Conservation (phyloP, 495 filamentous ascomycete genomes). For the Cladorrhinum samala region DNA sequence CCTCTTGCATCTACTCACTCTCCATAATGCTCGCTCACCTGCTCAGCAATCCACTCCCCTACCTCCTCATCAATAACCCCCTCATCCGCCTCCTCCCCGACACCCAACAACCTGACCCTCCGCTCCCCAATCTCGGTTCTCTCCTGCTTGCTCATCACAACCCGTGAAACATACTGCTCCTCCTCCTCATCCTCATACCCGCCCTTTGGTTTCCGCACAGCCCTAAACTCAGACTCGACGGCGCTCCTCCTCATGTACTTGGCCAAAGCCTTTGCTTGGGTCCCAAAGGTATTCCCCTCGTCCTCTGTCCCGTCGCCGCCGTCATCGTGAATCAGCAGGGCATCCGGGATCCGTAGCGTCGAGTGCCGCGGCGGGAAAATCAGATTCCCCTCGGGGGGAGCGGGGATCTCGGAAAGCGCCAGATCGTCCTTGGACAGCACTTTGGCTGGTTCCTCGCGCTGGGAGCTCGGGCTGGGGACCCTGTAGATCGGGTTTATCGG, state of each 20-base stretch:
- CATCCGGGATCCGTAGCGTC: conserved; percentile 31
- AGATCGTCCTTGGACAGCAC: neutral
- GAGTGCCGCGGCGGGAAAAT: conserved; percentile 32
- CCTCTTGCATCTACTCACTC: too few species aligned
- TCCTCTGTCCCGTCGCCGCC: neutral
- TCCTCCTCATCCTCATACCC: conserved; percentile 19
- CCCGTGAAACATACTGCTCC: neutral
- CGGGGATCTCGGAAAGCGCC: conserved; percentile 1
- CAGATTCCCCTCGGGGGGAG: conserved; percentile 24
- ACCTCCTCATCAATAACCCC: too few species aligned
- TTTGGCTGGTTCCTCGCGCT: neutral
- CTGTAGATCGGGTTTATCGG: neutral
- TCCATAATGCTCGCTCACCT: too few species aligned
- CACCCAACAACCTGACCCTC: too few species aligned
- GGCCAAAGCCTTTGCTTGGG: conserved; percentile 33
- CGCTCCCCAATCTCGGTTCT: too few species aligned
- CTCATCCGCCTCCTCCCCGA: too few species aligned
- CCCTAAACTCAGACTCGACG: conserved; percentile 27
- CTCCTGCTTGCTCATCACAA: too few species aligned
- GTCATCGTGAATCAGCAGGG: conserved; percentile 30
- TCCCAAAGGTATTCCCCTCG: conserved; percentile 25
- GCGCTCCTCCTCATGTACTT: conserved; percentile 33
- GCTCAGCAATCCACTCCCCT: too few species aligned
- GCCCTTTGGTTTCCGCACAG: conserved; percentile 15
- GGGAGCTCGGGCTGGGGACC: conserved; percentile 7